Evolutionary conservation across 495 filamentous ascomycete species (phyloP), one percentile per base, ranked within the genome.

Genomic region (Saxophila tyrrhenica): DNA sequence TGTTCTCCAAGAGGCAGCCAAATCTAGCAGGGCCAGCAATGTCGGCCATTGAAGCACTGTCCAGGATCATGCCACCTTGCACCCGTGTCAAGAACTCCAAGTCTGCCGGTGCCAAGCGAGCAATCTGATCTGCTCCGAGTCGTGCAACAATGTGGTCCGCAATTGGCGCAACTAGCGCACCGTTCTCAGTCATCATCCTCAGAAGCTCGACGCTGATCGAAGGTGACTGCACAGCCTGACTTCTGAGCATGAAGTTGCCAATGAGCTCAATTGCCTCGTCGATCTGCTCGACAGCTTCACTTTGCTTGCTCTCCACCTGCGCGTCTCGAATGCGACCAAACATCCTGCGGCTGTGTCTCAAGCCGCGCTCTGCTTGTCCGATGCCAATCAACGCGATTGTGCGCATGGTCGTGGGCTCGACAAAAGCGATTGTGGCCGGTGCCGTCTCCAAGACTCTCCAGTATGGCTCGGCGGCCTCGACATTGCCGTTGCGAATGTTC

Each of bases 391-490:
- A 74, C 51, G 86, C 86, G 35, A 92, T 77, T 49, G 84, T 78
- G 67, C 89, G 94, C 86, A 92, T 89, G 45, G 84, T 77, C 11
- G 87, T 84, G 25, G 87, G 84, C 70, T 94, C 88, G 50, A 95
- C 79, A 71, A 94, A 85, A 16, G 64, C 45, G 39, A 58, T 42
- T 23, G 57, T 63, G 10, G 63, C 62, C 13, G 57, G 50, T 9
- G 65, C 65, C 25, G 65, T 50, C 51, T 70, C 66, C 39, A 96
- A 69, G 55, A 84, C 72, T 45, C 78, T 73, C 86, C 89, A 95
- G 68, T 87, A 85, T 51, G 79, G 69, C 52, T 84, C 74, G 55
- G 89, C 89, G 50, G 77, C 77, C 21, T 81, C 75, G 54, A 95
- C 75, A 66, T 94, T 82, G 47, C 83, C 87, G 49, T 76, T 72